Conservation (phyloP, 768 basidiomycete species). For the Megacollybia marginata region DNA sequence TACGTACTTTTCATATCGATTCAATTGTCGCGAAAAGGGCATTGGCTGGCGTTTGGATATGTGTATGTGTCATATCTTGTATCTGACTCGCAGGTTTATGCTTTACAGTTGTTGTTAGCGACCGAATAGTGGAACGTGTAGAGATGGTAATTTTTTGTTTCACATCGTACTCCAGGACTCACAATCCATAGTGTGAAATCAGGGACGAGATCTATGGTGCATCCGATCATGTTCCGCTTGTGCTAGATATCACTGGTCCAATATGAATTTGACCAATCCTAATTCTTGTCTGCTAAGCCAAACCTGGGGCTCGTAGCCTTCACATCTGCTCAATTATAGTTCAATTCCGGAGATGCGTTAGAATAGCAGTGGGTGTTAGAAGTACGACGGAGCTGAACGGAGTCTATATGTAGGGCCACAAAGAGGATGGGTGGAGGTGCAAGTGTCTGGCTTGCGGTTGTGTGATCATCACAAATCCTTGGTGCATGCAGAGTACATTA, state of each 20-base stretch:
- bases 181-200: slow-evolving; percentile 60
- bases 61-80: slow-evolving; percentile 40
- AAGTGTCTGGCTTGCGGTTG: too few relatives aligned
- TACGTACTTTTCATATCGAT: slow-evolving; percentile 80
- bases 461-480: too few relatives aligned
- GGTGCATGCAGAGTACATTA: too few relatives aligned
- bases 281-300: too few relatives aligned
- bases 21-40: slow-evolving; percentile 72
- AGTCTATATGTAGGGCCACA: too few relatives aligned
- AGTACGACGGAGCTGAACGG: too few relatives aligned
- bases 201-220: slow-evolving; percentile 81
- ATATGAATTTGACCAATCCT: slow-evolving; percentile 12
- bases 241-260: slow-evolving; percentile 60
- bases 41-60: slow-evolving; percentile 86
- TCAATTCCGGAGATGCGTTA: too few relatives aligned
- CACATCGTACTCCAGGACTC: neutral
- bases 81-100: neutral
- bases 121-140: slow-evolving; percentile 54
- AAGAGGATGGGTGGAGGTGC: too few relatives aligned
- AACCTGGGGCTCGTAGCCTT: too few relatives aligned
- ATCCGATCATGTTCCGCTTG: slow-evolving; percentile 79
- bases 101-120: slow-evolving; percentile 62
- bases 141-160: slow-evolving; percentile 35
- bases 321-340: too few relatives aligned
- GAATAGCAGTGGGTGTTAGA: too few relatives aligned